These are phyloP conservation scores for Backusella macrospora DNA, from an alignment of 192 early-diverging fungal species.

Conservation along the genomic window DNA sequence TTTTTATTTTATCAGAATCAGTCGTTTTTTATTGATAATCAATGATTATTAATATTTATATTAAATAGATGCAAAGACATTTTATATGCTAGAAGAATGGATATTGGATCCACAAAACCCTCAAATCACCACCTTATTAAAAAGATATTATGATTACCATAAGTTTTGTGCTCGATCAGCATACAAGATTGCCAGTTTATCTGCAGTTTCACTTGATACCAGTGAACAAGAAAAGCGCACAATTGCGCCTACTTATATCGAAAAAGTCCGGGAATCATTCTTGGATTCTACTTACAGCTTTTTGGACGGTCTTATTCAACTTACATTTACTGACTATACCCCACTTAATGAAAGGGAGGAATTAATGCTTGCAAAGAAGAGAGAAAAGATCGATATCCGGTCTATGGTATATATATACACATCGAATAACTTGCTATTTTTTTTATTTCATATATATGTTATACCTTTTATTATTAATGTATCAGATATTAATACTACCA, in stretches of 20 bases:
- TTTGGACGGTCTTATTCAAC: conserved; percentile 80
- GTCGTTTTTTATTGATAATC: background rate
- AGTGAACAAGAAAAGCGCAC: conserved; percentile 39
- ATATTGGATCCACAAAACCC: conserved; percentile 59
- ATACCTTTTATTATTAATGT: conserved; percentile 17
- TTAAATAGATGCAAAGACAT: conserved; percentile 63
- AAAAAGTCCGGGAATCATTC: conserved; percentile 64
- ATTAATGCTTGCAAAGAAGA: conserved; percentile 28
- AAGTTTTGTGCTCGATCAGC: conserved; percentile 67
- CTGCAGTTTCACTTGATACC: conserved; percentile 46
- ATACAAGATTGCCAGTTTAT: conserved; percentile 57
- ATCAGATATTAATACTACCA: background rate
- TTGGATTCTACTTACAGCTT: conserved; percentile 74
- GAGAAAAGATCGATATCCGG: conserved; percentile 40
- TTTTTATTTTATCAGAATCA: background rate
- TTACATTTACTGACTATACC: conserved; percentile 58
- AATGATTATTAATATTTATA: background rate
- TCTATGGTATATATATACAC: conserved; percentile 35
- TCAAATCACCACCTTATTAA: conserved; percentile 65
- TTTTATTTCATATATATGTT: background rate
- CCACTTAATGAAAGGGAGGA: conserved; percentile 38
- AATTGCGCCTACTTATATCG: conserved; percentile 55
- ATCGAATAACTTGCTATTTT: no score
- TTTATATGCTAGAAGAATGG: conserved; percentile 77
- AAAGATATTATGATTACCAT: conserved; percentile 70